These are phyloP conservation scores for Teunomyces aglyptinius DNA, from an alignment of 805 yeast species.

Conservation along the genomic window DNA sequence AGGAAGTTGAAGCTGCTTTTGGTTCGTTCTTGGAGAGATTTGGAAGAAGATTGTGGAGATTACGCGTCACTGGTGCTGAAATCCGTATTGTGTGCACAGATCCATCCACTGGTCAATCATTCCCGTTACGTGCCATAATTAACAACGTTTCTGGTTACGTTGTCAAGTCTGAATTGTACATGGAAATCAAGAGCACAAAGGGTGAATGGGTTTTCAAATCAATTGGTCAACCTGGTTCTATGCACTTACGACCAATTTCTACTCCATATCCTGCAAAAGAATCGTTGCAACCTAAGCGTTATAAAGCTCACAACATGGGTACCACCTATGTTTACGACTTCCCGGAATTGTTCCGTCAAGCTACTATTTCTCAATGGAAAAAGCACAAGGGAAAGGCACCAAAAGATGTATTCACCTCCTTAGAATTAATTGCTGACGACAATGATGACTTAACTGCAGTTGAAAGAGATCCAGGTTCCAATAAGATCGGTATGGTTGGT, in stretches of 20 bases:
- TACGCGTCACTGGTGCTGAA: constrained; percentile 96
- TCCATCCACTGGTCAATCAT: constrained; percentile 79
- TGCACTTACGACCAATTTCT: constrained; percentile 94
- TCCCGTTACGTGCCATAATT: constrained; percentile 95
- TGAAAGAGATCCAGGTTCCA: constrained; percentile 94
- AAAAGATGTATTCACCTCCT: constrained; percentile 72
- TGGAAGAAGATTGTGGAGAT: constrained; percentile 94
- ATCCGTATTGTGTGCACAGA: constrained; percentile 94
- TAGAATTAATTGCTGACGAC: constrained; percentile 84
- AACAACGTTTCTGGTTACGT: constrained; percentile 97
- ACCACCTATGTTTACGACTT: constrained; percentile 97
- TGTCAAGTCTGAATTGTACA: constrained; percentile 90
- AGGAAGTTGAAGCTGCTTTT: constrained; percentile 95
- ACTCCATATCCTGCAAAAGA: constrained; percentile 98
- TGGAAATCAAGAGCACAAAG: constrained; percentile 86
- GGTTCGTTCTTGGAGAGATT: constrained; percentile 97
- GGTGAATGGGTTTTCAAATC: constrained; percentile 98
- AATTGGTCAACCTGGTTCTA: constrained; percentile 89
- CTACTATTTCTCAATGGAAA: constrained; percentile 83
- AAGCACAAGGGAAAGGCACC: constrained; percentile 59
- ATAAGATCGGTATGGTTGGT: constrained; percentile 96
- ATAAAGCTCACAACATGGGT: constrained; percentile 97
- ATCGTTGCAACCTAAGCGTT: constrained; percentile 97
- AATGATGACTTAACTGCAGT: constrained; percentile 80
- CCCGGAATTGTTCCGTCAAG: constrained; percentile 98